These are phyloP conservation scores for Cercospora sp. DNA, from an alignment of 2,329 filamentous ascomycete genomes.

Conservation along the genomic window DNA sequence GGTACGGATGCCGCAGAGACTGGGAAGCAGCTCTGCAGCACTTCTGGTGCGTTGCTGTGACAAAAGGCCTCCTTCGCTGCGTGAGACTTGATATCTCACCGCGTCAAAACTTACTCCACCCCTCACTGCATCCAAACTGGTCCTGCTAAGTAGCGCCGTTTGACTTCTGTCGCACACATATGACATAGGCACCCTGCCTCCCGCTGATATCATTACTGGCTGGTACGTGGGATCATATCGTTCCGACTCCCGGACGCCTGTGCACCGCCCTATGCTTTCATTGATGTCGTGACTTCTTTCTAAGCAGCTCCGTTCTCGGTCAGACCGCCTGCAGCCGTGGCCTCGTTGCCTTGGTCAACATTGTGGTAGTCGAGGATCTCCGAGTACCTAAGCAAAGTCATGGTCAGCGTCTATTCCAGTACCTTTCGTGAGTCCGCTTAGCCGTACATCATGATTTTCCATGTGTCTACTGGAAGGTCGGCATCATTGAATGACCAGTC, in stretches of 20 bases:
- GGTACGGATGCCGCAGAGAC: slow-evolving; percentile 4
- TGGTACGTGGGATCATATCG: slow-evolving; percentile 2
- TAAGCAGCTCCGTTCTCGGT: slow-evolving; percentile 24
- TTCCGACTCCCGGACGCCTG: slow-evolving; percentile 5
- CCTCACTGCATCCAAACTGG: not conserved
- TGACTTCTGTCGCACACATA: slow-evolving; percentile 4
- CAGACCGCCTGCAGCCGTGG: slow-evolving; percentile 22
- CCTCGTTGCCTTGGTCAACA: slow-evolving; percentile 60
- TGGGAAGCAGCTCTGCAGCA: slow-evolving; percentile 3
- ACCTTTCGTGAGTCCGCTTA: not conserved
- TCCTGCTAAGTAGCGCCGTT: slow-evolving; percentile 8
- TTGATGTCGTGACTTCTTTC: slow-evolving; percentile 10
- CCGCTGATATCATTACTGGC: not conserved
- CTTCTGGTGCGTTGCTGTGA: slow-evolving; percentile 8
- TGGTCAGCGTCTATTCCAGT: not conserved
- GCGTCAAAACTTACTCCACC: not conserved
- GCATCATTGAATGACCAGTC: slow-evolving; percentile 99
- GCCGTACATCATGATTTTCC: slow-evolving; percentile 99
- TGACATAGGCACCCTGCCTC: slow-evolving; percentile 6
- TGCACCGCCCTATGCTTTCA: slow-evolving; percentile 9
- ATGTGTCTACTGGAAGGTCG: slow-evolving; percentile 95
- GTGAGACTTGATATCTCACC: slow-evolving; percentile 8
- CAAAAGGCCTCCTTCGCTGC: slow-evolving; percentile 7
- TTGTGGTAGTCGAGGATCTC: slow-evolving; percentile 99
- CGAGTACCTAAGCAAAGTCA: slow-evolving; percentile 70